Percentiles rank a stretch among this genome's conserved stretches.
phyloP scores from a whole-genome alignment of 768 basidiomycete species.

The Amanita exitialis region DNA sequence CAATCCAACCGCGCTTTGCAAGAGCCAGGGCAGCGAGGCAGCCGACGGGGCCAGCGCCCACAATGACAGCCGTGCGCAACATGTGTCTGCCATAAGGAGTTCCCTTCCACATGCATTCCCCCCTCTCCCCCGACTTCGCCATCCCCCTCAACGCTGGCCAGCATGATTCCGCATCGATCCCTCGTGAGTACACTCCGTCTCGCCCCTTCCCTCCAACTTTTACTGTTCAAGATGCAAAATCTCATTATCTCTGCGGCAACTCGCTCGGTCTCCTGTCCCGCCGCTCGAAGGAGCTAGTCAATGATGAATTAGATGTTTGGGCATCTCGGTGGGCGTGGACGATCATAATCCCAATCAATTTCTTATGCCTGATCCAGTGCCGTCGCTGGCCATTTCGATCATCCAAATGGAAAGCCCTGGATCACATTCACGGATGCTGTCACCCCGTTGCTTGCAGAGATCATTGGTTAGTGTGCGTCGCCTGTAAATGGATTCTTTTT shows the following conservation, averaged over 20 bases:
- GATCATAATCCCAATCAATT: conserved; percentile 9
- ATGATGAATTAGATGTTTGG: conserved; percentile 85
- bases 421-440: conserved; percentile 64
- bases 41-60: conserved; percentile 92
- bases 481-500: neutral
- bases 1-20: conserved; percentile 79
- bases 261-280: conserved; percentile 82
- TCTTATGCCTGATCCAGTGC: conserved; percentile 37
- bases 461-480: conserved; percentile 56
- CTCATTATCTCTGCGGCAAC: conserved; percentile 92
- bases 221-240: conserved; percentile 31
- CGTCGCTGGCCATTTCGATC: conserved; percentile 83
- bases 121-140: conserved; percentile 29
- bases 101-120: neutral
- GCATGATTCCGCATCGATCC: conserved; percentile 28
- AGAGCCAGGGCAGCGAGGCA: conserved; percentile 83
- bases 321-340: conserved; percentile 41
- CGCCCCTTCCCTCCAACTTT: no score
- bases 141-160: conserved; percentile 45
- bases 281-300: conserved; percentile 57
- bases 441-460: conserved; percentile 62
- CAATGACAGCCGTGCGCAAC: conserved; percentile 46
- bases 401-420: conserved; percentile 83
- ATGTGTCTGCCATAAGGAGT: neutral
- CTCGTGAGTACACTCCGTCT: conserved; percentile 21